A percentile compares a stretch with the other conserved stretches of the same genome.
phyloP scores from a whole-genome alignment of 495 filamentous ascomycete species.

The Penicillium simplicissimum region DNA sequence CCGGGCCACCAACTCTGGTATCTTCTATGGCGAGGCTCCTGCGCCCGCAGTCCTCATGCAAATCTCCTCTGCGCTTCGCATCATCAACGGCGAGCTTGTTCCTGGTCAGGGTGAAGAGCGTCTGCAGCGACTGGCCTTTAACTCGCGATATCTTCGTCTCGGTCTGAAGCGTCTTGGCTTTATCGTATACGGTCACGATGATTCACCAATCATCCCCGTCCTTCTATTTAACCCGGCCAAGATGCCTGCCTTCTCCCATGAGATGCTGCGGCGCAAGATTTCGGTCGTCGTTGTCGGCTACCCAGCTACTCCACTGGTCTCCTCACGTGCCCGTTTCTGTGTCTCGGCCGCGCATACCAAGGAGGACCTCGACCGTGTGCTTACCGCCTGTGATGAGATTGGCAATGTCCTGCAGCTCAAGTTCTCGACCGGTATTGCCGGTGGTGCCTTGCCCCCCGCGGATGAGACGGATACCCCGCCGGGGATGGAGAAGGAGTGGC shows the following conservation, averaged over 20 bases:
- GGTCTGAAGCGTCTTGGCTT: constrained; percentile 95
- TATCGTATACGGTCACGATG: constrained; percentile 96
- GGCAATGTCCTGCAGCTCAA: constrained; percentile 92
- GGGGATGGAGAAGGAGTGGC: constrained; percentile 68
- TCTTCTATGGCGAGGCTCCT: constrained; percentile 84
- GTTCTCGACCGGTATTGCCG: constrained; percentile 91
- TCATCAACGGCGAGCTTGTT: constrained; percentile 83
- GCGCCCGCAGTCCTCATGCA: constrained; percentile 85
- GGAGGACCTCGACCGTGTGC: constrained; percentile 90
- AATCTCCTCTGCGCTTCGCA: constrained; percentile 77
- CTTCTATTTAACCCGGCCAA: constrained; percentile 96
- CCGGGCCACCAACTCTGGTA: constrained; percentile 78
- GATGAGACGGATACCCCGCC: constrained; percentile 68
- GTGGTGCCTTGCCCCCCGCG: constrained; percentile 72
- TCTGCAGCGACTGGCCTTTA: constrained; percentile 94
- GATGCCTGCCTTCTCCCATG: constrained; percentile 96
- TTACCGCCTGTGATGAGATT: constrained; percentile 88
- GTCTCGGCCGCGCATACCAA: constrained; percentile 96
- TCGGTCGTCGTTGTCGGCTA: constrained; percentile 98
- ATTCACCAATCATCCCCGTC: constrained; percentile 94
- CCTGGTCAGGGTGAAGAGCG: constrained; percentile 96
- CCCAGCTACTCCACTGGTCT: constrained; percentile 94
- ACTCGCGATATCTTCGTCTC: constrained; percentile 94
- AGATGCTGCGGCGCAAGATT: constrained; percentile 97
- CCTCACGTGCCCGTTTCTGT: constrained; percentile 92